These are phyloP conservation scores for Fusarium virguliforme DNA, from an alignment of 2,329 filamentous ascomycete species.

Conservation along the genomic window DNA sequence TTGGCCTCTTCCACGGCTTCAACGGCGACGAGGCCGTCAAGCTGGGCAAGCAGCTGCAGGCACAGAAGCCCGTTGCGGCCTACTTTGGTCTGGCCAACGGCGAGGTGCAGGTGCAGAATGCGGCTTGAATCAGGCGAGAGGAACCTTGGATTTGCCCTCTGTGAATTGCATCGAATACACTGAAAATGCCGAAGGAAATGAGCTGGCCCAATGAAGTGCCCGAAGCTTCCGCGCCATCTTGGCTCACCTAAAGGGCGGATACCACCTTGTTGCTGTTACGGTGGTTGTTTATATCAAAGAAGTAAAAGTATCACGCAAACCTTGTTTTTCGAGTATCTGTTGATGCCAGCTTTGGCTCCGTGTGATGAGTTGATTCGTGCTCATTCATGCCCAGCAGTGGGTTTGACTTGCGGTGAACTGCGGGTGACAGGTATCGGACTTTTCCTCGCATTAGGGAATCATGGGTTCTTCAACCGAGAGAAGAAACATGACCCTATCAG, in stretches of 20 bases:
- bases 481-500: neutral
- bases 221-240: too few species aligned
- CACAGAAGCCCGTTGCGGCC: slow-evolving; percentile 91
- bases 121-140: slow-evolving; percentile 29
- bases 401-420: slow-evolving; percentile 5
- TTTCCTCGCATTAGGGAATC: neutral
- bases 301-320: too few species aligned
- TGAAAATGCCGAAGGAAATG: too few species aligned
- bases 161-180: neutral
- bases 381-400: neutral
- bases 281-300: too few species aligned
- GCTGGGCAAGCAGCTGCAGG: slow-evolving; percentile 73
- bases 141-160: neutral
- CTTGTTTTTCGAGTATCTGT: too few species aligned
- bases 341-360: too few species aligned
- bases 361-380: too few species aligned
- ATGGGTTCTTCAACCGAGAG: neutral
- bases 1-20: slow-evolving; percentile 88
- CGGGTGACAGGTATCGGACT: neutral
- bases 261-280: too few species aligned
- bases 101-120: slow-evolving; percentile 63
- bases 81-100: slow-evolving; percentile 95
- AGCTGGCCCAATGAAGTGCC: too few species aligned
- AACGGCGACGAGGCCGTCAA: slow-evolving; percentile 78
- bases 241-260: too few species aligned